Percentiles rank a stretch among this genome's conserved stretches.
Evolutionary conservation across 2,329 filamentous ascomycete genomes (phyloP).

Genomic region (Exophiala bonariae): DNA sequence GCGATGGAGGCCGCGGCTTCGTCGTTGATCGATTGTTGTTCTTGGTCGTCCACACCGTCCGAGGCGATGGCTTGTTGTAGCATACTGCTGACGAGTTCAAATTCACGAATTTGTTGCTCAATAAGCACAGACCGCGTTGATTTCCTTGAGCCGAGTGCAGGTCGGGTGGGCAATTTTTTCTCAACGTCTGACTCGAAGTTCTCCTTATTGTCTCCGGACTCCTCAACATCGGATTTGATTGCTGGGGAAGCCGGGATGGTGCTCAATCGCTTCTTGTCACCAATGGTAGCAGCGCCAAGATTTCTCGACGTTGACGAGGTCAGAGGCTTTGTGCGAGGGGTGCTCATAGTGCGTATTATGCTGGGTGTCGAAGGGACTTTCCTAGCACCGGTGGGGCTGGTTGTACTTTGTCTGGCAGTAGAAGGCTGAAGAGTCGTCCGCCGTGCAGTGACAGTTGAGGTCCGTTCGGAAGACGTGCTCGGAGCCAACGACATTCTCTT

Average conservation of each 20-base stretch:
- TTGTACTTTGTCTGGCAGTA: slow-evolving; percentile 35
- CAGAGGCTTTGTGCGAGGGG: slow-evolving; percentile 30
- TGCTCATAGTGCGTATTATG: slow-evolving; percentile 28
- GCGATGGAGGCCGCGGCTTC: slow-evolving; percentile 27
- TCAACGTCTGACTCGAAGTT: slow-evolving; percentile 8
- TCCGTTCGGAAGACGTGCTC: slow-evolving; percentile 32
- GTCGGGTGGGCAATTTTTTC: slow-evolving; percentile 15
- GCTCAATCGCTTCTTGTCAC: slow-evolving; percentile 39
- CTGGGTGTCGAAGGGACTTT: slow-evolving; percentile 30
- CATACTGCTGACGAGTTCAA: slow-evolving; percentile 32
- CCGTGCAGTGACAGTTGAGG: slow-evolving; percentile 18
- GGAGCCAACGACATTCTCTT: slow-evolving; percentile 48
- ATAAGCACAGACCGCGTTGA: slow-evolving; percentile 31
- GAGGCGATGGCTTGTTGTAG: slow-evolving; percentile 32
- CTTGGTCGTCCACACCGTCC: slow-evolving; percentile 29
- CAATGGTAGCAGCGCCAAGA: slow-evolving; percentile 22
- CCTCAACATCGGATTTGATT: slow-evolving; percentile 32
- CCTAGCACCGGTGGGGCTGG: slow-evolving; percentile 36
- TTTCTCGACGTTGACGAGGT: slow-evolving; percentile 28
- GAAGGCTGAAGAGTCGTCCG: slow-evolving; percentile 14
- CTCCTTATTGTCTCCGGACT: slow-evolving; percentile 30
- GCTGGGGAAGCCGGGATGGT: slow-evolving; percentile 32
- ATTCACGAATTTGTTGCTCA: slow-evolving; percentile 32
- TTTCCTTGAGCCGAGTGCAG: slow-evolving; percentile 24
- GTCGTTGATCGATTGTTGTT: slow-evolving; percentile 27